Evolutionary conservation across 2,329 filamentous ascomycete species (phyloP).

Genomic region (Penicillium sp.): DNA sequence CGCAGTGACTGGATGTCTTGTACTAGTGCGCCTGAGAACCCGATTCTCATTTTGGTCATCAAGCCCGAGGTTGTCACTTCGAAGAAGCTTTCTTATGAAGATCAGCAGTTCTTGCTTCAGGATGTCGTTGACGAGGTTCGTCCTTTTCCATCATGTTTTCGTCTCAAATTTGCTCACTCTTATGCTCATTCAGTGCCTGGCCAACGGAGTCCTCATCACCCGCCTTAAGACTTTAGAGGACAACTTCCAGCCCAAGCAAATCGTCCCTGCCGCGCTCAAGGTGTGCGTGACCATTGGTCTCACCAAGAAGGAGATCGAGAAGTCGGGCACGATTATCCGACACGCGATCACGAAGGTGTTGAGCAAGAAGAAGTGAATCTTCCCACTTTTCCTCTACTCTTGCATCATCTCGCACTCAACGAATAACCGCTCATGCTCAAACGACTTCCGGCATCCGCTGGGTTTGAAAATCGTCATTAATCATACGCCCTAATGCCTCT

Average conservation of each 20-base stretch:
- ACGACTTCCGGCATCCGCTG: slow-evolving; percentile 14
- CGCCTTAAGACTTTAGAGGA: slow-evolving; percentile 77
- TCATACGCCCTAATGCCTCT: slow-evolving; percentile 21
- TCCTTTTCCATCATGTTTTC: slow-evolving; percentile 4
- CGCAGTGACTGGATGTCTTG: slow-evolving; percentile 89
- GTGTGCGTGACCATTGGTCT: slow-evolving; percentile 85
- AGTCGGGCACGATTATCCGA: slow-evolving; percentile 80
- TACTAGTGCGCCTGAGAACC: slow-evolving; percentile 79
- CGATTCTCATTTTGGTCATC: slow-evolving; percentile 76
- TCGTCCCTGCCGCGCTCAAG: slow-evolving; percentile 77
- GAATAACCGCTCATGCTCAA: slow-evolving; percentile 24
- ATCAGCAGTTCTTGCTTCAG: slow-evolving; percentile 81
- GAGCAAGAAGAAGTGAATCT: slow-evolving; percentile 51
- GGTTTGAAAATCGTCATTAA: slow-evolving; percentile 4
- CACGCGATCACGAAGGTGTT: slow-evolving; percentile 95
- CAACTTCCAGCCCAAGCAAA: slow-evolving; percentile 63
- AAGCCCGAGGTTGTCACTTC: slow-evolving; percentile 78
- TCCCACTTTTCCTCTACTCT: background rate
- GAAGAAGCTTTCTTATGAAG: slow-evolving; percentile 65
- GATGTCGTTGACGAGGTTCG: slow-evolving; percentile 95
- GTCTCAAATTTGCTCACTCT: slow-evolving; percentile 9
- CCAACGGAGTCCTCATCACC: slow-evolving; percentile 86
- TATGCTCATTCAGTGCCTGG: slow-evolving; percentile 59
- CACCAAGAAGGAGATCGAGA: slow-evolving; percentile 92
- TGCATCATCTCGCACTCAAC: slow-evolving; percentile 6